These are phyloP conservation scores for Trichoderma virens DNA, from an alignment of 495 filamentous ascomycete species.

Conservation along the genomic window DNA sequence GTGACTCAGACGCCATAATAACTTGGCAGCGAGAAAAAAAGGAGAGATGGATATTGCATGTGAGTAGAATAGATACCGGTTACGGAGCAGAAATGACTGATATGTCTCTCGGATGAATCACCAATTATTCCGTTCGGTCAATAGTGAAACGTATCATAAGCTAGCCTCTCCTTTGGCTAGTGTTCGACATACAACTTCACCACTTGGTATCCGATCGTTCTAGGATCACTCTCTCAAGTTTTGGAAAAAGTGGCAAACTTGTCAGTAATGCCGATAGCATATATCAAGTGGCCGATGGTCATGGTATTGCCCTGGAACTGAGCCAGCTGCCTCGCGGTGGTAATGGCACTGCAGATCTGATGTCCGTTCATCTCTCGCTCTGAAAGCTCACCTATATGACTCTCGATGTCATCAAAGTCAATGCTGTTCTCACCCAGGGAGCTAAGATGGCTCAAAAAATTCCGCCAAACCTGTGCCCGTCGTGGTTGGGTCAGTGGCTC, in stretches of 20 bases:
- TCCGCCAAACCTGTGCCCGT: slow-evolving; percentile 29
- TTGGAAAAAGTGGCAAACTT: background rate
- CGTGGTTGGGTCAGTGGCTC: slow-evolving; percentile 20
- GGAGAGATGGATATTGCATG: no score
- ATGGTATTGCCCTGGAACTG: background rate
- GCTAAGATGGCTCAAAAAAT: slow-evolving; percentile 18
- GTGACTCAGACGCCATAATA: no score
- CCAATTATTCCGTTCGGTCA: no score
- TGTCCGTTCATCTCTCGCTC: slow-evolving; percentile 16
- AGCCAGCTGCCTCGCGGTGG: slow-evolving; percentile 15
- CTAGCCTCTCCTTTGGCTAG: no score
- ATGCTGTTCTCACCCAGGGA: slow-evolving; percentile 7
- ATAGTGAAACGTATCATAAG: no score
- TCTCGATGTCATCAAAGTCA: slow-evolving; percentile 14
- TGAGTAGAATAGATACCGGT: no score
- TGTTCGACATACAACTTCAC: no score
- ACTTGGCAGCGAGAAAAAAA: no score
- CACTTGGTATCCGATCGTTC: no score
- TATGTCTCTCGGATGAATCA: no score
- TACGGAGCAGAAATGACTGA: no score
- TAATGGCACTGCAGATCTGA: slow-evolving; percentile 18
- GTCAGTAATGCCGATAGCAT: background rate
- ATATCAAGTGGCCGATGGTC: background rate
- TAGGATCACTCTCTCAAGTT: no score
- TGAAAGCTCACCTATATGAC: slow-evolving; percentile 12